Evolutionary conservation across 495 filamentous ascomycete genomes (phyloP).

Genomic region (Xylaria castorea): DNA sequence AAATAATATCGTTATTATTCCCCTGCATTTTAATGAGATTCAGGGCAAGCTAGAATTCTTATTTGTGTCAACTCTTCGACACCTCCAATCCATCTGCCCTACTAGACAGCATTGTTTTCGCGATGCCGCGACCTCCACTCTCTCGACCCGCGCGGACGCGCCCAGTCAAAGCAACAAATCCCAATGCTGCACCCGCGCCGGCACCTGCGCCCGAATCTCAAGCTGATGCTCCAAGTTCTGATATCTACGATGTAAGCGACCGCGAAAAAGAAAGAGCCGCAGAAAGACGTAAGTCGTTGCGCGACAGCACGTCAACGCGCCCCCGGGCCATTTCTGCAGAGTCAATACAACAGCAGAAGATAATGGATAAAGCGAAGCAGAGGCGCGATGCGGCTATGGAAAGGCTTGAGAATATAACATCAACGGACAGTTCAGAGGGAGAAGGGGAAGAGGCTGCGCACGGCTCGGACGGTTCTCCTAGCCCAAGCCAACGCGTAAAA

Average conservation of each 20-base stretch:
- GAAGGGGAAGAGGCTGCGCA: slow-evolving; percentile 16
- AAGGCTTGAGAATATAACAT: slow-evolving; percentile 48
- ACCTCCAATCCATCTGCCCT: neutral
- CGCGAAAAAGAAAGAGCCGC: slow-evolving; percentile 49
- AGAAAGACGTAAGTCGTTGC: slow-evolving; percentile 34
- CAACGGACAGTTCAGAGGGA: slow-evolving; percentile 32
- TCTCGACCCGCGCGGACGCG: slow-evolving; percentile 48
- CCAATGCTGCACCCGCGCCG: neutral
- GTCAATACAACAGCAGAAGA: slow-evolving; percentile 40
- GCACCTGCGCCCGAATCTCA: slow-evolving; percentile 15
- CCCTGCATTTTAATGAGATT: neutral
- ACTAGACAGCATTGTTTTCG: neutral
- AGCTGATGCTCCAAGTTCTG: slow-evolving; percentile 36
- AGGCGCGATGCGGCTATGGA: slow-evolving; percentile 51
- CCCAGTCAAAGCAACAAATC: slow-evolving; percentile 33
- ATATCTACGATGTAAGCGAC: slow-evolving; percentile 55
- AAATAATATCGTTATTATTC: neutral
- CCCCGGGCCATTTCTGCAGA: neutral
- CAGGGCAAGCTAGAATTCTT: neutral
- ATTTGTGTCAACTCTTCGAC: neutral
- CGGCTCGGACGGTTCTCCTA: slow-evolving; percentile 33
- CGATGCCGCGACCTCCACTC: slow-evolving; percentile 54
- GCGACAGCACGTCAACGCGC: slow-evolving; percentile 19
- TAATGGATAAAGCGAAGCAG: slow-evolving; percentile 39
- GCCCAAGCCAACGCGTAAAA: slow-evolving; percentile 40